Base-by-base conservation (phyloP, 805 yeast genomes). In the Torulaspora microellipsoides region DNA sequence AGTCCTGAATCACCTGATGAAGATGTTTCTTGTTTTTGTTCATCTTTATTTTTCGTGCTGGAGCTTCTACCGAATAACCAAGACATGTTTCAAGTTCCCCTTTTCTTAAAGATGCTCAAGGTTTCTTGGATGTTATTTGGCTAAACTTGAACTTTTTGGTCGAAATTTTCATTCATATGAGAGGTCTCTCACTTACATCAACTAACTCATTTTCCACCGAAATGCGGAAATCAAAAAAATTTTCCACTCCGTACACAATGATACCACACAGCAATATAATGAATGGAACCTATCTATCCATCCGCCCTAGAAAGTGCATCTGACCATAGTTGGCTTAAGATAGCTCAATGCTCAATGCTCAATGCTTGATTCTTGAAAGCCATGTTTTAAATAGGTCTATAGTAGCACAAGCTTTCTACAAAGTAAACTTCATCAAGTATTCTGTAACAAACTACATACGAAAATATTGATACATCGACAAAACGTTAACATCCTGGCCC, bases 41-140 rank as follows among this genome's bases (percentile, higher is more conserved):
- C 43, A 20, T 20, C 25, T 6, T 20, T 20, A 12, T 44, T 33
- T 40, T 42, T 43, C 27, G 49, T 30, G 34, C 38, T 40, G 32
- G 45, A 28, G 15, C 47, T 52, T 35, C 45, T 45, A 27, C 60
- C 60, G 23, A 54, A 53, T 34, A 57, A 42, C 60, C 62, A 55
- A 45, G 60, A 57, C 62, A 57, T 57, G 32, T 11, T 27, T 15
- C 27, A 23, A n/a, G 31, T 8, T 41, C 29, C 15, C 8, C 20
- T 13, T 17, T 17, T 4, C 20, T 17, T 3, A 20, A 20, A 3
- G 7, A 6, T 20, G 7, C 25, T 20, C 6, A 20, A 20, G 25
- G 25, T 20, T 20, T 7, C 25, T 20, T 20, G 8, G 20, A 17
- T 17, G 5, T 17, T 5, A 17, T 5, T 17, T 17, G 25, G 25